Evolutionary conservation across 2,329 filamentous ascomycete genomes (phyloP).

Genomic region (Aspergillus sp.): DNA sequence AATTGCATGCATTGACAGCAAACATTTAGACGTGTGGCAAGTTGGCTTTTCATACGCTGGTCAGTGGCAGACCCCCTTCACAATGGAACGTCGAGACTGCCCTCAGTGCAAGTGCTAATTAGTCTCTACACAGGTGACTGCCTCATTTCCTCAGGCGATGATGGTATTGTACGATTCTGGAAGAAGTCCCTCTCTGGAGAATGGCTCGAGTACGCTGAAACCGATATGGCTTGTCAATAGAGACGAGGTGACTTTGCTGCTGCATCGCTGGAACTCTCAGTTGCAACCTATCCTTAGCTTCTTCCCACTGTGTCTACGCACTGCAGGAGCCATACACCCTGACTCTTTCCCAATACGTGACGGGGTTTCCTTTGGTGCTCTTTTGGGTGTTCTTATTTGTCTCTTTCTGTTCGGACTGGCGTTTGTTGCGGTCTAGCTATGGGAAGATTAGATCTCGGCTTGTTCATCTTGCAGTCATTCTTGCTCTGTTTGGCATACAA

Average conservation of each 20-base stretch:
- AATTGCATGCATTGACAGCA: constrained; percentile 47
- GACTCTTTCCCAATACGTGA: background rate
- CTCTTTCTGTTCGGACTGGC: background rate
- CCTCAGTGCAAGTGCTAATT: background rate
- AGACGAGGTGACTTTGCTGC: background rate
- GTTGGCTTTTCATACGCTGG: constrained; percentile 48
- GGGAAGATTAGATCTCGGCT: background rate
- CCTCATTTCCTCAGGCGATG: constrained; percentile 47
- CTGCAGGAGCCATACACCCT: background rate
- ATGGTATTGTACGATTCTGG: constrained; percentile 47
- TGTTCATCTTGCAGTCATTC: constrained; percentile 4
- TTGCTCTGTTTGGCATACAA: constrained; percentile 19
- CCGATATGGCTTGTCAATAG: constrained; percentile 40
- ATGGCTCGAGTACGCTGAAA: constrained; percentile 49
- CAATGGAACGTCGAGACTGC: too few relatives aligned
- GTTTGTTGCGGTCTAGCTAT: background rate
- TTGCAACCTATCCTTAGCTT: background rate
- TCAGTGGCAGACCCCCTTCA: constrained; percentile 22
- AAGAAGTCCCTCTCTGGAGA: constrained; percentile 46
- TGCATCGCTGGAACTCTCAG: background rate
- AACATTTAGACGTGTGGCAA: constrained; percentile 49
- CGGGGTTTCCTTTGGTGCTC: background rate
- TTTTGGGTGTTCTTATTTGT: background rate
- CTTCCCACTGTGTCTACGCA: background rate
- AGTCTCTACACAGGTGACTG: constrained; percentile 39